Evolutionary conservation across 169 alveolate genomes (phyloP).

Genomic region (Plasmodium vinckei): DNA sequence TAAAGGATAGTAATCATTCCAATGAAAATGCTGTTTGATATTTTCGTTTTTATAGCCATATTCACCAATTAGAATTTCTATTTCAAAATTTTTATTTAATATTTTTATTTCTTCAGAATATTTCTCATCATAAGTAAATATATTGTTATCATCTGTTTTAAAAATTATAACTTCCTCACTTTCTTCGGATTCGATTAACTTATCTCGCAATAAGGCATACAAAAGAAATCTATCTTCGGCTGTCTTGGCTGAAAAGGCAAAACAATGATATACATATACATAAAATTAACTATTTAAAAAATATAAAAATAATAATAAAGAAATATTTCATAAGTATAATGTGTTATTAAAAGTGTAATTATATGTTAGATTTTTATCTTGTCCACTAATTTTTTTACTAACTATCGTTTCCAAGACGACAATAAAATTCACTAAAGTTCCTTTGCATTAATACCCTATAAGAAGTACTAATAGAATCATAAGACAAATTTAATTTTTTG

Average conservation of each 20-base stretch:
- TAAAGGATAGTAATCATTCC: slow-evolving; percentile 23
- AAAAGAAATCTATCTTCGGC: slow-evolving; percentile 33
- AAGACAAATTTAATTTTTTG: slow-evolving; percentile 7
- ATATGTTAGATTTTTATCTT: no score
- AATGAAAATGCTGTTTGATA: slow-evolving; percentile 24
- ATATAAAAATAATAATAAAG: no score
- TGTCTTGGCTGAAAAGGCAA: slow-evolving; percentile 18
- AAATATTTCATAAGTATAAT: no score
- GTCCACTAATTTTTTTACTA: no score
- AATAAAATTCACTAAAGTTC: no score
- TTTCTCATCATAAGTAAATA: slow-evolving; percentile 51
- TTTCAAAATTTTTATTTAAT: slow-evolving; percentile 43
- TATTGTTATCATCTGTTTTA: slow-evolving; percentile 30
- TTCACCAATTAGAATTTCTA: slow-evolving; percentile 49
- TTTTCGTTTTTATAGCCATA: slow-evolving; percentile 13
- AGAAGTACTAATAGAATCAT: background rate
- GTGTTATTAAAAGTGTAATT: no score
- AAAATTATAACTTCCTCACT: slow-evolving; percentile 24
- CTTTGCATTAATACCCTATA: no score
- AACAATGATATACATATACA: background rate
- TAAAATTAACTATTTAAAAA: no score
- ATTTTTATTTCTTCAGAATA: slow-evolving; percentile 38
- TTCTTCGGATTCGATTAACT: slow-evolving; percentile 45
- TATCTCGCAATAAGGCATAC: slow-evolving; percentile 37
- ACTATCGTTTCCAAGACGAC: no score